These are phyloP conservation scores for Candida labiduridarum DNA, from an alignment of 1,139 yeast species.

Conservation along the genomic window DNA sequence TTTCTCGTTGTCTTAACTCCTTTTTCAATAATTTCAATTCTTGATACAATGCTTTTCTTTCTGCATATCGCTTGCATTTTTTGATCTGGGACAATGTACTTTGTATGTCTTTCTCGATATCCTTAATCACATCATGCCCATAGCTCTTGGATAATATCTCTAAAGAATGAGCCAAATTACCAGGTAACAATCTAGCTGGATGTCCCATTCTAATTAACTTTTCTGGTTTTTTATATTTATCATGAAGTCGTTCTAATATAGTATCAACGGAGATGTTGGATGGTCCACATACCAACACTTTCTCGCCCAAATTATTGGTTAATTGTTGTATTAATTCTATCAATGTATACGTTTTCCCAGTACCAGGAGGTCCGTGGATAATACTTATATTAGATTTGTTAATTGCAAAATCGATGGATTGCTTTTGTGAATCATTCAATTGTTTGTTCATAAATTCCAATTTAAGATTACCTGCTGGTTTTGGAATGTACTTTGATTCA, in stretches of 20 bases:
- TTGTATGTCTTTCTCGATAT: constrained; percentile 71
- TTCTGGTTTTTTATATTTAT: constrained; percentile 21
- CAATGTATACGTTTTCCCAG: constrained; percentile 73
- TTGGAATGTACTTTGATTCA: constrained; percentile 31
- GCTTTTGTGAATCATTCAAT: constrained; percentile 69
- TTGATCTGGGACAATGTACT: constrained; percentile 58
- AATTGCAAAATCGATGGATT: constrained; percentile 44
- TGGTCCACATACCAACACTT: constrained; percentile 91
- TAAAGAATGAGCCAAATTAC: constrained; percentile 70
- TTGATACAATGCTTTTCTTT: constrained; percentile 65
- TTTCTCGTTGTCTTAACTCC: constrained; percentile 71
- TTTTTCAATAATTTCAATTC: constrained; percentile 70
- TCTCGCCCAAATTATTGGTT: constrained; percentile 55
- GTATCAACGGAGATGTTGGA: constrained; percentile 96
- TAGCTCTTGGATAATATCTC: constrained; percentile 64
- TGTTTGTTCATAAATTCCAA: constrained; percentile 46
- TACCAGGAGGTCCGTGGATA: constrained; percentile 55
- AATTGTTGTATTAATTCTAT: constrained; percentile 84
- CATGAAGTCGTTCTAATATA: constrained; percentile 74
- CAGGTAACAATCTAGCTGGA: constrained; percentile 78
- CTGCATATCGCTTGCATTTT: constrained; percentile 66
- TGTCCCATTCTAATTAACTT: constrained; percentile 80
- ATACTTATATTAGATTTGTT: constrained; percentile 44
- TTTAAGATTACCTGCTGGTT: constrained; percentile 11
- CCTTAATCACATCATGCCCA: constrained; percentile 61